phyloP scores from a whole-genome alignment of 169 alveolate genomes.

The Plasmodium knowlesi region DNA sequence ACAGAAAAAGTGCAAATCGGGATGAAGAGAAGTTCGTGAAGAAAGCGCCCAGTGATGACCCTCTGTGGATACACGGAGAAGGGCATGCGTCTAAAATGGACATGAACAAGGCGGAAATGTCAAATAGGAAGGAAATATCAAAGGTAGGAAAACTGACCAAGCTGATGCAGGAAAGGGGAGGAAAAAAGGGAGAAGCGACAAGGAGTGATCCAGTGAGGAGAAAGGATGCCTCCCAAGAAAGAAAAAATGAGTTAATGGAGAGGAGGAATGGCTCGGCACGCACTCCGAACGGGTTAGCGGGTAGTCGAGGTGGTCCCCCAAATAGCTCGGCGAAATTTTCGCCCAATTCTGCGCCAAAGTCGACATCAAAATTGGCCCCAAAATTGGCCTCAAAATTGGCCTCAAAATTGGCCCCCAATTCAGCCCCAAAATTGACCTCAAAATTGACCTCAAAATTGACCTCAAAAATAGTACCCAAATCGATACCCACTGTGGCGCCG shows the following conservation, averaged over 20 bases:
- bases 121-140: not conserved
- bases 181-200: not conserved
- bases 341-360: not conserved
- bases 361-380: not conserved
- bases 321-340: not conserved
- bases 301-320: not conserved
- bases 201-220: not conserved
- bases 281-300: not conserved
- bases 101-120: not conserved
- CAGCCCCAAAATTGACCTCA: not conserved
- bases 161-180: not conserved
- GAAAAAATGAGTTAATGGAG: not conserved
- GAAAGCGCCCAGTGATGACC: not conserved
- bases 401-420: not conserved
- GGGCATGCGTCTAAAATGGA: not conserved
- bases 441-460: not conserved
- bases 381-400: not conserved
- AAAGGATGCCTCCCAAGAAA: not conserved
- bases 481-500: not conserved
- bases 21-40: not conserved
- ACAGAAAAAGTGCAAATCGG: not conserved
- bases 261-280: not conserved
- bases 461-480: not conserved
- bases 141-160: not conserved
- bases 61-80: not conserved